Evolutionary conservation across 73 alveolate genomes (phyloP), one percentile per base, ranked within the genome.

Genomic region (Uronychia setigera): DNA sequence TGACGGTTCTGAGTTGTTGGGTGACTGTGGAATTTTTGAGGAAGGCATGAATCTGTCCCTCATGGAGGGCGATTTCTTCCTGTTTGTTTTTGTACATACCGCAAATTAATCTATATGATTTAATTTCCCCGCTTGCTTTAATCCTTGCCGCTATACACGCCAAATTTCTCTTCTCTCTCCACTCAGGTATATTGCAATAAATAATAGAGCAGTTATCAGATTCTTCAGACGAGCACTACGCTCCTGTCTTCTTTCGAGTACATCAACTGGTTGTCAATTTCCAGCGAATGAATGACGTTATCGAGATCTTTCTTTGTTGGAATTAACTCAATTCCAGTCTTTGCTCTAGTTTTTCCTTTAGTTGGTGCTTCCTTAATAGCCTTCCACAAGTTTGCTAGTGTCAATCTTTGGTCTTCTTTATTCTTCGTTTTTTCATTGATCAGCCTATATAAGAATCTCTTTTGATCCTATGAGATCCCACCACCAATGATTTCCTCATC

Each of bases 291-390:
- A 30, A 76, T 76, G 26, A 76, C n/a, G 29, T 76, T 5, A 5
- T 27, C 35, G 26, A 78, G 33, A 34, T 25, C 76, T 25, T 33
- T 27, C 32, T 35, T 58, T 14, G 84, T 27, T 0, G 77, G 35
- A 13, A 32, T 78, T 1, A 78, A 27, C 59, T 80, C 80, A 1
- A 58, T 26, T 1, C 80, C 87, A 5, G 58, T 76, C 81, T 76
- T 9, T 13, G 35, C 19, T 30, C 81, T 25, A 28, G 81, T 76
- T 31, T 28, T 76, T 1, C 59, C 35, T 26, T 67, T 67, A 13
- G 19, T 67, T 30, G 59, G 46, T 5, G 28, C 32, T 5, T 25
- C 58, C 35, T 25, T 76, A 26, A 76, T 30, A 25, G 46, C 81
- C 81, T 76, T 32, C 81, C 81, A 76, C 27, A 76, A 27, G 19